Evolutionary conservation across 1,284 basidiomycete genomes (phyloP), one percentile per base, ranked within the genome.

Genomic region (Afroboletus lepidellus): DNA sequence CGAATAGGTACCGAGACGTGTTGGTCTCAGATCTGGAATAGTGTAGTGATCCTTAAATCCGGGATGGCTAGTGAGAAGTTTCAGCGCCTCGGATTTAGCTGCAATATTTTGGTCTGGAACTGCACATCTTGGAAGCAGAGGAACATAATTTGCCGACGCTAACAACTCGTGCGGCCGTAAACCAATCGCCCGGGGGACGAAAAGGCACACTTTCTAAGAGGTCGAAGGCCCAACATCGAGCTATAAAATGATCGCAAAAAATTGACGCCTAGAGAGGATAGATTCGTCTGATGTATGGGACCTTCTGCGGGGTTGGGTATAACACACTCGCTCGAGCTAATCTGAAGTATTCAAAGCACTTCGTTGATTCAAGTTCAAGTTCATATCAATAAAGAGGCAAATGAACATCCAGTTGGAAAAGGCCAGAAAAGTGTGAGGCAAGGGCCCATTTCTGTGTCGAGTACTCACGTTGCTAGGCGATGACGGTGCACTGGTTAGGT

Each of bases 131-230:
- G n/a, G n/a, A n/a, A n/a, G n/a, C n/a, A n/a, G n/a, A n/a, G n/a
- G n/a, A n/a, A n/a, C n/a, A n/a, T n/a, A n/a, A n/a, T n/a, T n/a
- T 88, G 0, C 85, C 85, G 18, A 87, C 85, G 6, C 85, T 85
- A 57, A 84, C 79, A 16, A 82, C 85, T 87, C 56, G 16, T 42
- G 29, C 27, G 15, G 33, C 21, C 24, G 36, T 8, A 3, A 24
- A 25, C 32, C 30, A 51, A 32, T 12, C 45, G 29, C 30, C 8
- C 8, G 15, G 1, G 15, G 16, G 24, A n/a, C 6, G 20, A 15
- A 5, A 30, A 29, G 27, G 20, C 38, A 37, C 50, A 83, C 85
- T 84, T 76, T 87, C 81, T 13, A 88, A 69, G 3, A 85, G 3
- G 85, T 80, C 21, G 87, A 64, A 87, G 68, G 0, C 80, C 74